Conservation (phyloP, 2,329 filamentous ascomycete species). For the Zymoseptoria brevis region DNA sequence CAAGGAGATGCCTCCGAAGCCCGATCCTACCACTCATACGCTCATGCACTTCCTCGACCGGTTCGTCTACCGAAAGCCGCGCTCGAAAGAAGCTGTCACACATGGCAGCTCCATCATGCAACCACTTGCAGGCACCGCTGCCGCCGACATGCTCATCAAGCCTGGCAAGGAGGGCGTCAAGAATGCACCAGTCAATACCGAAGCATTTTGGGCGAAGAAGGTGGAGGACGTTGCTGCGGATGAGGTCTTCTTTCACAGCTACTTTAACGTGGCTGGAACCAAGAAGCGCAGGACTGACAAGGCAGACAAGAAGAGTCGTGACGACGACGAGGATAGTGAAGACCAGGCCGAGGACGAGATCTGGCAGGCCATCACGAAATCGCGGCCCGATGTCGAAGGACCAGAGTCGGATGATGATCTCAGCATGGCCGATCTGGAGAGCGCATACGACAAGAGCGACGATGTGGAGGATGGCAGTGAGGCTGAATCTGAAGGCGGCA, state of each 20-base stretch:
- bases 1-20: slow-evolving; percentile 70
- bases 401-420: slow-evolving; percentile 51
- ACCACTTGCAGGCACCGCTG: slow-evolving; percentile 62
- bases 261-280: slow-evolving; percentile 65
- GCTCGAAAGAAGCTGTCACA: slow-evolving; percentile 51
- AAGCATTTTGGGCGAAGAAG: slow-evolving; percentile 86
- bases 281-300: slow-evolving; percentile 50
- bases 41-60: slow-evolving; percentile 94
- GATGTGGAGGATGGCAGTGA: slow-evolving; percentile 16
- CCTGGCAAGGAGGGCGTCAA: slow-evolving; percentile 38
- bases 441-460: slow-evolving; percentile 31
- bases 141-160: slow-evolving; percentile 53
- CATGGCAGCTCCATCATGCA: slow-evolving; percentile 95
- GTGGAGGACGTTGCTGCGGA: slow-evolving; percentile 79
- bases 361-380: slow-evolving; percentile 82
- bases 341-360: slow-evolving; percentile 58
- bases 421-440: slow-evolving; percentile 42
- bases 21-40: slow-evolving; percentile 81
- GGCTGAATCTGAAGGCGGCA: slow-evolving; percentile 43
- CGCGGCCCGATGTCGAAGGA: slow-evolving; percentile 67
- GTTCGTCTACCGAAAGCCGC: slow-evolving; percentile 95
- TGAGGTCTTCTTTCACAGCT: slow-evolving; percentile 96
- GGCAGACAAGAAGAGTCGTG: slow-evolving; percentile 43
- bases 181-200: slow-evolving; percentile 65
- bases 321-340: slow-evolving; percentile 36